Base-by-base conservation (phyloP, 257 asterid genomes). In the Knoxia roxburghii region DNA sequence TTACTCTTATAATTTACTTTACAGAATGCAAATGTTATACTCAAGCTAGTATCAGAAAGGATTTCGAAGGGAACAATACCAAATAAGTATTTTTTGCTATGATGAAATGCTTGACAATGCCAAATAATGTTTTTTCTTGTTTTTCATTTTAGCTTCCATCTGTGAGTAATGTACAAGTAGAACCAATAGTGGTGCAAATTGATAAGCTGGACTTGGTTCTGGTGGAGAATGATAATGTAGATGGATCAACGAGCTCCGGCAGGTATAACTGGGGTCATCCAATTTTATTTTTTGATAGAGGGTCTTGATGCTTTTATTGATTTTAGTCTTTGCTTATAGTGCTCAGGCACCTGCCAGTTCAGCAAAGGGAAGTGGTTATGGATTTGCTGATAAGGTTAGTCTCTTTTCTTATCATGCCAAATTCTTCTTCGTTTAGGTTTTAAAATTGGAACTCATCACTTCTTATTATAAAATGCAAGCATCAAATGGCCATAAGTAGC, bases 351-450 rank as follows among this genome's bases (percentile, higher is more conserved):
- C 96, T 52, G 63, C 76, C 51, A 84, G 84, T 74, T 60, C 91
- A 52, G 76, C 72, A 18, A 89, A 82, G 84, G 89, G 89, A 30
- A 85, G 78, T 79, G 95, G 97, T 54, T 93, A 93, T 64, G 99
- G 99, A 73, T 88, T 83, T 72, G 97, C 99, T 12, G 99, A 90
- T 78, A 93, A 93, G 97, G 99, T 93, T 77, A 72, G 74, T 84
- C 37, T 68, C 60, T 61, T 40, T 58, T 2, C 71, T 66, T 69
- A 23, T 72, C 43, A 14, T 68, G 27, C 53, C 45, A 56, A 57
- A 68, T 68, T 66, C 63, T 69, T 71, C 27, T 67, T 32, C 40
- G 59, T 67, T 60, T 49, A 73, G 29, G 51, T 30, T 68, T 49
- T 21, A 24, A 21, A 49, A 13, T 45, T 12, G 13, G 20, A 6